Evolutionary conservation across 805 yeast species (phyloP), one percentile per base, ranked within the genome.

Genomic region (Crinitomyces ghanaensis): DNA sequence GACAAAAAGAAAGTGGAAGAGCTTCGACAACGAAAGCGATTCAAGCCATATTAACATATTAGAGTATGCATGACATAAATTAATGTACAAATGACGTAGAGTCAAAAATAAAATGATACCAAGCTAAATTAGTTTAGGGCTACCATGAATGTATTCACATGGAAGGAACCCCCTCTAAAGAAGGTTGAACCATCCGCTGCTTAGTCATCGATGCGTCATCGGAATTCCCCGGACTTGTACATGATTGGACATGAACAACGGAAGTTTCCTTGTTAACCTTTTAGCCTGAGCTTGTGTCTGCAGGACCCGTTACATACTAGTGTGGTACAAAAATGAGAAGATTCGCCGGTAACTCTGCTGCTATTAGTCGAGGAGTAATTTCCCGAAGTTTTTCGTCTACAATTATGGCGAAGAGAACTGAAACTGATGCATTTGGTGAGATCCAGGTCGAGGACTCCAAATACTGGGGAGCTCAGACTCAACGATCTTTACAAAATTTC

Each of bases 391-490:
- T 9, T 36, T 36, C 36, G 16, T 12, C 34, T 21, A 11, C 22
- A 18, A 29, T 31, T 3, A 25, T 36, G 44, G 50, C 45, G 30
- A 49, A 49, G 51, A 74, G 98, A 65, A 72, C 70, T 37, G 98
- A 88, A 60, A 70, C 84, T 38, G 98, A 88, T 63, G 97, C 97
- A 33, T 91, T 88, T 53, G 98, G 98, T 48, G 95, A 83, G 56
- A 80, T 91, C 53, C 84, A 85, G 56, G 98, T 88, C 33, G 85
- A 82, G 39, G 64, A 73, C 43, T 70, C 81, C 50, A 76, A 72
- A 59, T 88, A 88, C 70, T 88, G 95, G 88, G 98, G 98, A 40
- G 97, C 97, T 28, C 98, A 91, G 65, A 91, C 98, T 41, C 67
- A 63, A 53, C 75, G 97, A 63, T 86, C 97, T 14, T 70, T 74